Evolutionary conservation across 176 grass and related monocot species (phyloP).

Genomic region (Juncus effusus): DNA sequence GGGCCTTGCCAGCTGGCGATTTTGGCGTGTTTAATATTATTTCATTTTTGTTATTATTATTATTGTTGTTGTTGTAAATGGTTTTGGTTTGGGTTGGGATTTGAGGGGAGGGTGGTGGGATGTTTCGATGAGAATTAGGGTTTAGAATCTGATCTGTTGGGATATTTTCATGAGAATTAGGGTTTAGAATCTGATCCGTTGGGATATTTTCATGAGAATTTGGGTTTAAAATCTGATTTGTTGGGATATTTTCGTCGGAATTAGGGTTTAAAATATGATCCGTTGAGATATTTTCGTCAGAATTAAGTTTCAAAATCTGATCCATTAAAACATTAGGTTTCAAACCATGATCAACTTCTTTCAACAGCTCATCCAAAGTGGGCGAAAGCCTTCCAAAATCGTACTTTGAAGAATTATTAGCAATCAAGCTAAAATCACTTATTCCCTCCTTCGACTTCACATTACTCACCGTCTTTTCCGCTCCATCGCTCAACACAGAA

Average conservation of each 20-base stretch:
- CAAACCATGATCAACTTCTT: constrained; percentile 36
- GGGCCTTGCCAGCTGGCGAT: not conserved
- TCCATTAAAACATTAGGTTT: constrained; percentile 2
- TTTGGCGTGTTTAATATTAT: not conserved
- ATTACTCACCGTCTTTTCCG: not conserved
- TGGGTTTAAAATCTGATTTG: not conserved
- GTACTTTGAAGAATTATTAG: constrained; percentile 21
- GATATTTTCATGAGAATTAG: constrained; percentile 2
- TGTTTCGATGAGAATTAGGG: not conserved
- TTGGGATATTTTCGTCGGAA: not conserved
- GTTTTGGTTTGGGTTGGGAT: not conserved
- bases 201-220: constrained; percentile 4
- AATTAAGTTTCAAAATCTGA: not conserved
- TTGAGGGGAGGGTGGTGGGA: constrained; percentile 1
- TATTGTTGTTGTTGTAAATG: not conserved
- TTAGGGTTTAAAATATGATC: not conserved
- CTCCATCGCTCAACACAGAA: not conserved
- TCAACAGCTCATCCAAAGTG: constrained; percentile 43
- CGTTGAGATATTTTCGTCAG: constrained; percentile 6
- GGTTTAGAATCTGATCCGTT: not conserved
- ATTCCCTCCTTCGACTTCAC: constrained; percentile 7
- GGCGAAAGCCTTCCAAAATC: constrained; percentile 50
- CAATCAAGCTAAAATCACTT: constrained; percentile 14
- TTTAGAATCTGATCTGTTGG: not conserved
- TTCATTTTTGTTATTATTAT: not conserved